Evolutionary conservation across 2,329 filamentous ascomycete species (phyloP), one percentile per base, ranked within the genome.

Genomic region (Botrytis cinerea): DNA sequence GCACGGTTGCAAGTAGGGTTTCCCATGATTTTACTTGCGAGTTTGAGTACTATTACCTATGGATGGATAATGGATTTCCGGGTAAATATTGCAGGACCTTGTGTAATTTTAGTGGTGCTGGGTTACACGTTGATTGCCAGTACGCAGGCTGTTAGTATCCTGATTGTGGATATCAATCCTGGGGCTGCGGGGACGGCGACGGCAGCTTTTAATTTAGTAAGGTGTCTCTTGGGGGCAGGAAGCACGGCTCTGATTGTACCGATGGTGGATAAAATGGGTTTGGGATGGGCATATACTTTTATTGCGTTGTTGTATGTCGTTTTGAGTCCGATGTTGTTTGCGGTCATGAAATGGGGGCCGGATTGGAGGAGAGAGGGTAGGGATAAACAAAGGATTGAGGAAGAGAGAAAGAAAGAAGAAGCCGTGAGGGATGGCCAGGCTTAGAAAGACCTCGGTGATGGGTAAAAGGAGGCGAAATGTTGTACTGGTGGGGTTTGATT

Each of bases 131-230:
- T 88, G 72, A 87, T 87, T 7, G 87, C 87, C 0, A 86, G 86
- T 54, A 89, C 86, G 78, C 89, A 78, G 73, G 82, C 85, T 4
- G 81, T 84, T 51, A 88, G 83, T 70, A 84, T 86, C 0, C 79
- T 91, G 63, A 82, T 90, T 3, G 83, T 89, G 6, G 89, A 91
- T 75, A 82, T 90, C 12, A 85, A 88, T 73, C 87, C 87, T 0
- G 82, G 82, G 0, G 83, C 83, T 28, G 85, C 87, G 0, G 87
- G 86, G 0, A 86, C 86, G 0, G 88, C 87, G 0, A 87, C 87
- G 1, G 88, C 88, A 0, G 84, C 87, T 0, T 88, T 87, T 74
- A 90, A 90, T 74, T 77, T 91, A 22, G 84, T 85, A 1, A 80
- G 88, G 8, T 90, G 88, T 72, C 79, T 87, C 4, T 77, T 90